Evolutionary conservation across 176 grass and related monocot genomes (phyloP).

Genomic region (Zoysia japonica): DNA sequence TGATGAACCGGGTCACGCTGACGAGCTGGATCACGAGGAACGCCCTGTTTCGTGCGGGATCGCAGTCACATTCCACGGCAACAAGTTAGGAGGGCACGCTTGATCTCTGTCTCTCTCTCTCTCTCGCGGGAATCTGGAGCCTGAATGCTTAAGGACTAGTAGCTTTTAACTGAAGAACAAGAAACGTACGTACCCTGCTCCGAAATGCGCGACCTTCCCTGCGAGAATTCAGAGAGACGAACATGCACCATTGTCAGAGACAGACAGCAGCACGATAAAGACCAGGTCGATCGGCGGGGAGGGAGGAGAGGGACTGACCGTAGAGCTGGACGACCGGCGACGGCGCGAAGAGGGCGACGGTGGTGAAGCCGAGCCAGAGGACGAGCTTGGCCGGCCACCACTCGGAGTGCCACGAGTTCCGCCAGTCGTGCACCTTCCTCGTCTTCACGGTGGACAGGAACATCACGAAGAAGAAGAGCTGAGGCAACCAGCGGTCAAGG

Average conservation of each 20-base stretch:
- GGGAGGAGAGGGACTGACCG: conserved; percentile 46
- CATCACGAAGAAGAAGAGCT: conserved; percentile 98
- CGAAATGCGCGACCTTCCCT: conserved; percentile 89
- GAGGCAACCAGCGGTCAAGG: conserved; percentile 22
- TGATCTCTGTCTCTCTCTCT: too few relatives aligned
- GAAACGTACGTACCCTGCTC: conserved; percentile 67
- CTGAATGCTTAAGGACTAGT: neutral
- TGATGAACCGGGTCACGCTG: conserved; percentile 88
- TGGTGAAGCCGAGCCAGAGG: conserved; percentile 79
- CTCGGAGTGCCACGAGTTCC: conserved; percentile 94
- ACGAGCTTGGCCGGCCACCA: conserved; percentile 91
- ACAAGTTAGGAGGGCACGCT: conserved; percentile 29
- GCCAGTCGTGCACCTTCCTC: conserved; percentile 61
- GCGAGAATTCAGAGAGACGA: conserved; percentile 23
- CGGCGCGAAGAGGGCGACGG: conserved; percentile 74
- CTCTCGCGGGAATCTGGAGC: neutral
- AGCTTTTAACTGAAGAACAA: neutral
- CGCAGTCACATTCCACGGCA: neutral
- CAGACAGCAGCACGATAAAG: neutral
- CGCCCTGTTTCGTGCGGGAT: conserved; percentile 43
- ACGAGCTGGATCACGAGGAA: conserved; percentile 95
- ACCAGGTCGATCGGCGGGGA: neutral
- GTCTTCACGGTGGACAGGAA: conserved; percentile 75
- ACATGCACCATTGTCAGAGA: neutral
- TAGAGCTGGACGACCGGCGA: conserved; percentile 85